Base-by-base conservation (phyloP, 495 filamentous ascomycete species). In the Amniculicola lignicola region DNA sequence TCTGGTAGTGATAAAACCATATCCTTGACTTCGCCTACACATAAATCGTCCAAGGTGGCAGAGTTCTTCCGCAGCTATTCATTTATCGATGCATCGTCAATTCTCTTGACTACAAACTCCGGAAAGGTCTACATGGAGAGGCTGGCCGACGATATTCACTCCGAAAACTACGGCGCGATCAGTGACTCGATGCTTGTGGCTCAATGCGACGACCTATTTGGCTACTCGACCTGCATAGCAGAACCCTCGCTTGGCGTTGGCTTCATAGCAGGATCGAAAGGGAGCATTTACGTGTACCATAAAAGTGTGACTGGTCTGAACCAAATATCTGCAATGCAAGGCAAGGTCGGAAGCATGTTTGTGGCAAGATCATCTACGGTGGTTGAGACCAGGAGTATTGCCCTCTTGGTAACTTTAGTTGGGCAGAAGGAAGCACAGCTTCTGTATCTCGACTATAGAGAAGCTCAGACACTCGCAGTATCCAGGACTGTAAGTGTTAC, bases 321-420 rank as follows among this genome's bases (percentile, higher is more conserved):
- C 6, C 41, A 52, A 28, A 35, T 66, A 18, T 27, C n/a, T 14
- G 35, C 53, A 15, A 15, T 60, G 0, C 27, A 41, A 10, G 65
- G 72, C 1, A 88, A 87, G 64, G 69, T 84, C 24, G 75, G 74
- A 0, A 73, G 76, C 35, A 72, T 86, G 22, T 76, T 75, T 45
- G 66, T 65, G 18, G 35, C 22, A 4, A 7, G 28, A 15, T 22
- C 12, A 1, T 39, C 47, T 14, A 33, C 11, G 5, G 40, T 11
- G 16, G 25, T 11, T 11, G 36, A 33, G 6, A 11, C 6, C 7
- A 16, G 1, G 2, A 19, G 19, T 7, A 12, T 29, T 16, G 16
- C 29, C 21, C 42, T 67, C 3, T 15, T 64, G 14, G 39, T 59
- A 29, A 57, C 61, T 31, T 33, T 54, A 16, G 15, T 58, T 1